Percentiles rank a stretch among this genome's conserved stretches.
Evolutionary conservation across 129 eudicot species (phyloP).

Genomic region (sunflower (Helianthus annuus)): HanXRQr2.0-SUNRISE NC_035441.2:132591371-132591870

Average conservation of each 20-base stretch:
- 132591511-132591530: slow-evolving; percentile 97
- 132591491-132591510: slow-evolving; percentile 93
- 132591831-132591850: slow-evolving; percentile 2
- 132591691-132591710: slow-evolving; percentile 89
- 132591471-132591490: slow-evolving; percentile 92
- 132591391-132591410: background rate
- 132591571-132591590: slow-evolving; percentile 51
- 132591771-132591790: slow-evolving; percentile 56
- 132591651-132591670: slow-evolving; percentile 81
- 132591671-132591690: slow-evolving; percentile 53
- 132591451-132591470: slow-evolving; percentile 74
- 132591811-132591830: background rate
- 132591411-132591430: background rate
- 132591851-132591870: slow-evolving; percentile 46
- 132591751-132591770: slow-evolving; percentile 99
- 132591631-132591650: background rate
- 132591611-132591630: background rate
- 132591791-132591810: background rate
- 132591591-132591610: slow-evolving; percentile 11
- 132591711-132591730: slow-evolving; percentile 91
- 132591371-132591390: background rate
- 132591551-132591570: slow-evolving; percentile 80
- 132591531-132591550: slow-evolving; percentile 69
- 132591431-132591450: background rate
- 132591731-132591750: slow-evolving; percentile 97